Base-by-base conservation (phyloP, 2,329 filamentous ascomycete genomes). In the Tolypocladium ophioglossoides region DNA sequence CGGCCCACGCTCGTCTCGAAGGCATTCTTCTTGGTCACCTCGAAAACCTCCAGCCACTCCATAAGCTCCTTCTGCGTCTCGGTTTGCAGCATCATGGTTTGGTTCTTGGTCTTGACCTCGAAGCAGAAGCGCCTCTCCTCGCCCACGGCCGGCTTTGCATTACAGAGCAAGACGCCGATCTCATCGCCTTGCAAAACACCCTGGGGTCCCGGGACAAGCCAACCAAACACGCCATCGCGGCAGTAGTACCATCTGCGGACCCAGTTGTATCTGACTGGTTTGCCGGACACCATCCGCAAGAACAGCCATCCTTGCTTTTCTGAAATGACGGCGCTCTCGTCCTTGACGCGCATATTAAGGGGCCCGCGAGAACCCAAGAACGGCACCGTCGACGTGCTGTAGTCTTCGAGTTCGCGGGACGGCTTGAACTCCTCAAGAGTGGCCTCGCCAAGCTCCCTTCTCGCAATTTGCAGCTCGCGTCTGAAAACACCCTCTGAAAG, bases 241-340 rank as follows among this genome's bases (percentile, higher is more conserved):
- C 96, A 86, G 68, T 96, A 97, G 66, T 94, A 96, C 94, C 94
- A 99, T 52, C 92, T 81, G 56, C 90, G 82, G 30, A 90, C 80
- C 94, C 94, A 99, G 41, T 83, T 80, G n/a, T 91, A 90, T 57
- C 92, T 80, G 16, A 91, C 88, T 0, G 92, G 92, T 68, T 96
- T 97, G 38, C 91, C 91, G 1, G 88, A 85, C 9, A 91, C 74
- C 1, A 85, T 88, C 52, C 90, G 81, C 61, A 96, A 69, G 68
- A 91, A 95, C 2, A 99, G 74, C 94, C 94, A 99, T 3, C 92
- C 91, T 69, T 97, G 94, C 69, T 96, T 97, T 70, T 96, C 91
- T 9, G 75, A 75, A 34, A 80, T 69, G 49, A 74, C 70, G n/a
- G 73, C 59, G 64, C 74, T 66, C 68, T 80, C 64, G 64, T 76